These are phyloP conservation scores for Solanum appendiculatum DNA, from an alignment of 257 asterid species.

Conservation along the genomic window DNA sequence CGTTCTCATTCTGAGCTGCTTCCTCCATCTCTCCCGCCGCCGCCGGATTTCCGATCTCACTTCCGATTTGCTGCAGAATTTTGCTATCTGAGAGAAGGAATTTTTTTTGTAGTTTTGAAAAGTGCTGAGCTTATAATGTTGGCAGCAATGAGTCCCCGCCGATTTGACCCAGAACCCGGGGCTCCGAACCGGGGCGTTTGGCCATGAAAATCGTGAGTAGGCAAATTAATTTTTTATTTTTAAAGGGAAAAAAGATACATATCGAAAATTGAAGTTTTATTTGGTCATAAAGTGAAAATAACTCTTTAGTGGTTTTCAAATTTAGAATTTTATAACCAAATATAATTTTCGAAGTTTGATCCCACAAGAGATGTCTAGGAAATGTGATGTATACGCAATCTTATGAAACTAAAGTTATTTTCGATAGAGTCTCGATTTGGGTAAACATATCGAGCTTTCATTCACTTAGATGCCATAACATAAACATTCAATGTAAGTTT, in stretches of 20 bases:
- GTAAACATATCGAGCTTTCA: background rate
- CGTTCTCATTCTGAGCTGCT: slow-evolving; percentile 32
- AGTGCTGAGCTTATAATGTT: background rate
- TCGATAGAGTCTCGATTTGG: background rate
- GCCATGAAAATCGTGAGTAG: background rate
- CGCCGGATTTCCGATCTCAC: background rate
- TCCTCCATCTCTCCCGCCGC: slow-evolving; percentile 16
- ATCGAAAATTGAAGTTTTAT: background rate
- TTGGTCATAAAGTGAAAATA: background rate
- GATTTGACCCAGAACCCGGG: background rate
- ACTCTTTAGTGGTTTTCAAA: too few species aligned
- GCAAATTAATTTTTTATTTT: too few species aligned
- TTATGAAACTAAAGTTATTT: too few species aligned
- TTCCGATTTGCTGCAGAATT: background rate
- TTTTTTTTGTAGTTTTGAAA: background rate
- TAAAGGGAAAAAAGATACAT: too few species aligned
- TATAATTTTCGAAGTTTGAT: fast-evolving
- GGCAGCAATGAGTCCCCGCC: background rate
- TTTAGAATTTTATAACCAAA: too few species aligned
- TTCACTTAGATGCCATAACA: background rate
- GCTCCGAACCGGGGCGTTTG: background rate
- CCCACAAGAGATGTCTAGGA: background rate
- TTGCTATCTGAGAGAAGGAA: background rate
- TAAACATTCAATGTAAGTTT: too few species aligned
- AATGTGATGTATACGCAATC: too few species aligned